Base-by-base conservation (phyloP, 2,329 filamentous ascomycete species). In the Botrytis hyacinthi region DNA sequence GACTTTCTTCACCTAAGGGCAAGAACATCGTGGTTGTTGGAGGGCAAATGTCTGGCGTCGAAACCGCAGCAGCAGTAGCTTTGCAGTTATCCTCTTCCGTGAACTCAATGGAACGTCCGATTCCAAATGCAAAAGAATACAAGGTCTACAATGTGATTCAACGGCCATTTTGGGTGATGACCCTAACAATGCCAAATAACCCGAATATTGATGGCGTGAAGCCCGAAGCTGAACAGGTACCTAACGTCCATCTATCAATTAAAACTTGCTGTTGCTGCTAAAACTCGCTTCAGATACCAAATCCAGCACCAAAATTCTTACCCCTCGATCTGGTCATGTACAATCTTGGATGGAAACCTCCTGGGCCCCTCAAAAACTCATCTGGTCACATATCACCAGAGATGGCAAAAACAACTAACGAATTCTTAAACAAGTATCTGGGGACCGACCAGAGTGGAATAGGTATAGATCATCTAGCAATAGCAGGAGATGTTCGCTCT, bases 11-110 rank as follows among this genome's bases (percentile, higher is more conserved):
- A 78, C 79, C 0, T 1, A 61, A 71, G 8, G 84, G 85, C 1
- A 87, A 88, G 29, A 93, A 90, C 78, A 89, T 96, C 26, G 84
- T 94, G 1, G 85, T 97, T 0, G 88, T 94, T 1, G 93, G 93
- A 0, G 93, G 93, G 0, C 92, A 94, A 78, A 94, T 96, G 87
- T 95, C 93, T 3, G 93, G 93, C 0, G 88, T 92, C 8, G 93
- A 97, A 83, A 91, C 91, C 67, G 91, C 93, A 0, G 90, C 89
- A 16, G 90, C 90, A 2, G 88, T 95, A 68, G 92, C 92, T 18
- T 85, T 89, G 7, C 89, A 94, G 75, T 81, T 95, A 1, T 95
- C 93, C 0, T 89, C 89, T 9, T 86, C 87, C 4, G 81, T 82
- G 20, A 84, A 91, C 79, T 86, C 88, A 0, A 87, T 90, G 0